Percentiles rank a stretch among this genome's conserved stretches.
These are phyloP conservation scores for Metarhizium humberi DNA, from an alignment of 2,329 filamentous ascomycete species.

Conservation along the genomic window DNA sequence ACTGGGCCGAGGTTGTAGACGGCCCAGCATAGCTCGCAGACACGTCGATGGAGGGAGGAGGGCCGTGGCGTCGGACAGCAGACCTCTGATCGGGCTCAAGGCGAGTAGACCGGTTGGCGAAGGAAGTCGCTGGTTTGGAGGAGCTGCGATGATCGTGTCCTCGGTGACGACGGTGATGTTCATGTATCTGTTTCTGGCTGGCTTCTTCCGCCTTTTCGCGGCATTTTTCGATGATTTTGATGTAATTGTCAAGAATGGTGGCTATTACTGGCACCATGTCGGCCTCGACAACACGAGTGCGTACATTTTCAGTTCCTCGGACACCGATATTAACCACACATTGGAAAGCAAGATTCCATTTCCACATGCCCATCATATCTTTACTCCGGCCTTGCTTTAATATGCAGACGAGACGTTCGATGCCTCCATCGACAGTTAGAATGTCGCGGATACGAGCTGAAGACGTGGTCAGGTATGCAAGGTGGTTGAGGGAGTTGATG, in stretches of 20 bases:
- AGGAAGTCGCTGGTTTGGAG: slow-evolving; percentile 38
- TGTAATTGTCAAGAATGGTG: slow-evolving; percentile 96
- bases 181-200: slow-evolving; percentile 58
- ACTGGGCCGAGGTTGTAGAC: slow-evolving; percentile 20
- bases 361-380: slow-evolving; percentile 99
- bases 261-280: slow-evolving; percentile 99
- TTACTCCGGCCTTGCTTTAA: slow-evolving; percentile 94
- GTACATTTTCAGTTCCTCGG: slow-evolving; percentile 84
- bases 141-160: slow-evolving; percentile 38
- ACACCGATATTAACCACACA: slow-evolving; percentile 99
- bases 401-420: slow-evolving; percentile 93
- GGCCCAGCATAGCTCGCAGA: slow-evolving; percentile 33
- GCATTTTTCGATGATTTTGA: slow-evolving; percentile 88
- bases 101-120: slow-evolving; percentile 42
- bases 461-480: slow-evolving; percentile 95
- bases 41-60: slow-evolving; percentile 60
- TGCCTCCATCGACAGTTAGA: slow-evolving; percentile 94
- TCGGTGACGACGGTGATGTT: slow-evolving; percentile 40
- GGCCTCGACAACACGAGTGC: slow-evolving; percentile 92
- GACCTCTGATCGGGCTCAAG: slow-evolving; percentile 50
- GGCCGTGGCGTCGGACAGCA: slow-evolving; percentile 68
- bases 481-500: slow-evolving; percentile 98
- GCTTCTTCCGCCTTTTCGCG: slow-evolving; percentile 78
- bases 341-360: slow-evolving; percentile 98
- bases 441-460: slow-evolving; percentile 97